phyloP scores from a whole-genome alignment of 345 rosid genomes.

The Linum usitatissimum region DNA sequence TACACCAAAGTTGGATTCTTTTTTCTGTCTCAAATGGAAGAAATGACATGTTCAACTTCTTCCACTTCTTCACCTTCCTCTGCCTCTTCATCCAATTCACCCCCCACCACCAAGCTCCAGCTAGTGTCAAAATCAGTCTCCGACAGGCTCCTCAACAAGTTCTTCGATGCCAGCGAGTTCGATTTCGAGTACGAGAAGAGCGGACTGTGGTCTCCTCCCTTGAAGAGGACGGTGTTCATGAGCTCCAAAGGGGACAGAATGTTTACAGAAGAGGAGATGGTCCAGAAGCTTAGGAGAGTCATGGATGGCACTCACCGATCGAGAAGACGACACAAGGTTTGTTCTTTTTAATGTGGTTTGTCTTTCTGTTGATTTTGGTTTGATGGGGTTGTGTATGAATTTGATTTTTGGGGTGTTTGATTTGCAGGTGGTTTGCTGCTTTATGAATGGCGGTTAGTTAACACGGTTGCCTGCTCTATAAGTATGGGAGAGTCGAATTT shows the following conservation, averaged over 20 bases:
- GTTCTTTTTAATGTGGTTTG: slow-evolving; percentile 10
- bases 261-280: slow-evolving; percentile 49
- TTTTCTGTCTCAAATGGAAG: too few species aligned
- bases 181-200: slow-evolving; percentile 52
- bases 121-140: slow-evolving; percentile 50
- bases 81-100: slow-evolving; percentile 8
- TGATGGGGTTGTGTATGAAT: neutral
- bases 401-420: neutral
- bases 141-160: slow-evolving; percentile 46
- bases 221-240: slow-evolving; percentile 45
- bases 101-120: slow-evolving; percentile 27
- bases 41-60: slow-evolving; percentile 13
- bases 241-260: slow-evolving; percentile 46
- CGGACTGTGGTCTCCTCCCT: slow-evolving; percentile 72
- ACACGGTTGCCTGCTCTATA: neutral
- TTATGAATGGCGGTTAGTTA: too few species aligned
- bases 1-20: too few species aligned
- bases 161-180: slow-evolving; percentile 47
- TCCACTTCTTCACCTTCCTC: slow-evolving; percentile 26
- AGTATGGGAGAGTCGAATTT: neutral
- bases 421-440: neutral
- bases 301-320: slow-evolving; percentile 17
- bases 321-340: slow-evolving; percentile 15
- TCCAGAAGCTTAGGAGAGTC: slow-evolving; percentile 28
- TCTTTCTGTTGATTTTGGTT: neutral